These are phyloP conservation scores for Arctium lappa DNA, from an alignment of 129 eudicot genomes.

Conservation along the genomic window DNA sequence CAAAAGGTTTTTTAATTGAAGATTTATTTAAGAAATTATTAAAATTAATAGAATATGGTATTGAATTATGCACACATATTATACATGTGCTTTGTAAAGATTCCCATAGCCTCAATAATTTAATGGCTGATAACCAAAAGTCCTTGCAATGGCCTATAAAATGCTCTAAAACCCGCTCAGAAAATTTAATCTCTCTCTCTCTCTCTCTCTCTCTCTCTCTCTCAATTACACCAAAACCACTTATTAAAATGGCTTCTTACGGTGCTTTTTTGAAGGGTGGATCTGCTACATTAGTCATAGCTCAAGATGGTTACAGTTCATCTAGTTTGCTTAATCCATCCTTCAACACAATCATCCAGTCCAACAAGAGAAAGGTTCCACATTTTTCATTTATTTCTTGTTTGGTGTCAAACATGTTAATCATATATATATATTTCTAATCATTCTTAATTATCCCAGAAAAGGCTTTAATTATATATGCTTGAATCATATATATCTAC, in stretches of 20 bases:
- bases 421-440: not conserved
- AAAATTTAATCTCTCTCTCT: not conserved
- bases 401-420: not conserved
- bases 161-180: not conserved
- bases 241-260: conserved; percentile 21
- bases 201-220: not conserved
- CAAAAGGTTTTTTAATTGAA: no score
- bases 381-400: not conserved
- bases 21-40: no score
- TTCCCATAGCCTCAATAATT: not conserved
- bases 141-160: conserved; percentile 14
- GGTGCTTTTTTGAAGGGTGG: conserved; percentile 25
- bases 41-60: no score
- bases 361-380: conserved; percentile 29
- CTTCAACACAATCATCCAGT: not conserved
- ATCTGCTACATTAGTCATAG: not conserved
- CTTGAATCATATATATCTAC: no score
- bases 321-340: conserved; percentile 14
- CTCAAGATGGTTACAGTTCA: conserved; percentile 18
- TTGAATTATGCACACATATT: not conserved
- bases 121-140: not conserved
- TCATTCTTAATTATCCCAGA: not conserved
- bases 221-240: not conserved
- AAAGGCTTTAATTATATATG: not conserved
- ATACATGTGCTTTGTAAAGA: not conserved